A percentile compares a stretch with the other conserved stretches of the same genome.
Conservation (phyloP, 768 basidiomycete genomes). For the Pleurotus giganteus region DNA sequence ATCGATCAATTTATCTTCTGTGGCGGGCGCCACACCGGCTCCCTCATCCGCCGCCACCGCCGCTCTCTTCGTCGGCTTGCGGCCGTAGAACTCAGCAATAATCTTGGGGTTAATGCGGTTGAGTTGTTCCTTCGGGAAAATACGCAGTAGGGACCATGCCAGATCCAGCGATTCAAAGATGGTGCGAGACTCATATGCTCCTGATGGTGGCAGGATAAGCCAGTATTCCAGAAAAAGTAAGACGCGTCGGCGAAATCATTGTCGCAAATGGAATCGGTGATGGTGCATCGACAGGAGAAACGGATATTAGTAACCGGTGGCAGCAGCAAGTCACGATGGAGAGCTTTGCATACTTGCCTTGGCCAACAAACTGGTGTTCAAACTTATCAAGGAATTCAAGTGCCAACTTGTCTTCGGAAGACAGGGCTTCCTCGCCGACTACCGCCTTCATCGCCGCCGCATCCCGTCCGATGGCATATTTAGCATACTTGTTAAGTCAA, state of each 20-base stretch:
- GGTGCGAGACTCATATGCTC: constrained; percentile 91
- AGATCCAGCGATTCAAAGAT: constrained; percentile 97
- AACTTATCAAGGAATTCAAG: constrained; percentile 98
- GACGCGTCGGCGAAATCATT: background rate
- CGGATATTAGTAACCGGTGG: background rate
- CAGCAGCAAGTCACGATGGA: constrained; percentile 6
- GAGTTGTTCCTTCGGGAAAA: constrained; percentile 98
- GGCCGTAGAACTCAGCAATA: constrained; percentile 88
- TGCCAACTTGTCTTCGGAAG: constrained; percentile 92
- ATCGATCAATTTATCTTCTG: constrained; percentile 63
- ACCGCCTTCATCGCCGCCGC: constrained; percentile 99
- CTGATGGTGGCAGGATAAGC: constrained; percentile 34
- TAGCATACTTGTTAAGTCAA: constrained; percentile 71
- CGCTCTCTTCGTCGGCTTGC: constrained; percentile 71
- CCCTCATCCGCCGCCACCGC: constrained; percentile 41
- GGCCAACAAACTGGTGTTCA: constrained; percentile 95
- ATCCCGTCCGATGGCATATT: constrained; percentile 97
- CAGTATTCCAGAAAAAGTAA: background rate
- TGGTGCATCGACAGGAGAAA: background rate
- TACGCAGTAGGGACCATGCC: constrained; percentile 93
- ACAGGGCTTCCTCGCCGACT: constrained; percentile 96
- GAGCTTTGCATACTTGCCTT: constrained; percentile 57
- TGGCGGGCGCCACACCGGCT: constrained; percentile 34
- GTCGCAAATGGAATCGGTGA: background rate
- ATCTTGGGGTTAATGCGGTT: constrained; percentile 98